Base-by-base conservation (phyloP, 495 filamentous ascomycete genomes). In the Poronia punctata region DNA sequence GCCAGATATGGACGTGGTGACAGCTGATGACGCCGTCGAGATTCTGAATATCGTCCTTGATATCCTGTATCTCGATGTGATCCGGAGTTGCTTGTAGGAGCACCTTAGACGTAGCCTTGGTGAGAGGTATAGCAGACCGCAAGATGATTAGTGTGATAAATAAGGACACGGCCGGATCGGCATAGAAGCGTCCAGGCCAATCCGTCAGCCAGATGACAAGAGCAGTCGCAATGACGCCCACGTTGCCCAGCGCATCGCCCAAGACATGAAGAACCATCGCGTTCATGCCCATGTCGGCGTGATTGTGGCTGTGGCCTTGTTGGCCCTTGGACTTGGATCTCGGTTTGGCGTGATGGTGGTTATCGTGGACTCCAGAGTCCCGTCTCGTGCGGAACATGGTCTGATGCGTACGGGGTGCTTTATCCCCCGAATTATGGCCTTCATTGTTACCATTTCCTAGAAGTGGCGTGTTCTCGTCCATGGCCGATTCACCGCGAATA, bases 1-100 rank as follows among this genome's bases (percentile, higher is more conserved):
- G 90, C 92, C 92, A 98, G 45, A 98, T 88, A 59, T 98, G 92
- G 8, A 98, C 71, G 53, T 98, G 88, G 64, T 98, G 92, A 43
- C 88, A 92, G 55, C 82, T 84, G 45, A 87, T 66, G 23, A 98
- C 79, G 29, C 90, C 90, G 0, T 79, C 83, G 10, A 97, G 78
- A 16, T 74, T 62, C 48, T 86, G 74, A 40, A 98, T 95, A 59
- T 98, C 92, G 38, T 84, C 80, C 50, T 90, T 85, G 66, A 98
- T 89, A 38, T 96, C 83, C 44, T 89, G 83, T 39, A 96, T 74
- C 41, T 80, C 80, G 61, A 98, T 80, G 18, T 86, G 83, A 15
- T 83, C 79, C 0, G 92, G 92, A 0, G 88, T 92, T 6, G 89
- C 93, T 62, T 97, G 92, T 1, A 98, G 75, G 5, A 98, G 75